Base-by-base conservation (phyloP, 108 stramenopile genomes). In the Fistulifera solaris region DNA sequence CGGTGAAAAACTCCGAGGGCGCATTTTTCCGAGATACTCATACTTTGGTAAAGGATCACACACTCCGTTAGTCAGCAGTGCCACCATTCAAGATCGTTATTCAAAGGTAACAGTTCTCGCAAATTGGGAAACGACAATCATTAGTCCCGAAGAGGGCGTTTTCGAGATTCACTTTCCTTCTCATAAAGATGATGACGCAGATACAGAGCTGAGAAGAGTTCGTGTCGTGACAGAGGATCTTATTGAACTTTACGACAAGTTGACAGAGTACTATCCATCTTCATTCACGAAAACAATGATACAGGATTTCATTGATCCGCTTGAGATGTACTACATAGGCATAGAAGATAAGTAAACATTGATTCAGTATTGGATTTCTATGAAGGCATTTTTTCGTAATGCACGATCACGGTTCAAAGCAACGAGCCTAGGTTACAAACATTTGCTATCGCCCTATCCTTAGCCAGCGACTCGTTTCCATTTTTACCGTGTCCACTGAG, bases 381-480 rank as follows among this genome's bases (percentile, higher is more conserved):
- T 3, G 31, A 35, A 6, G 3, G 31, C 8, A 6, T 35, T 3
- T 6, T 35, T 35, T 3, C 31, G 6, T 8, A 3, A 35, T 35
- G 31, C 31, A 6, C 31, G 31, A 35, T 35, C 31, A 8, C 6
- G 3, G 8, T 35, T 35, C 8, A 3, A 3, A 35, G 8, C 3
- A 35, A 3, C 31, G 3, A 35, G 8, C 31, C n/a, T n/a, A n/a
- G 31, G 31, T 35, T 8, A 8, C 31, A 35, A 35, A 35, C 31
- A 8, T 8, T 6, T 35, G 31, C 8, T 35, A 35, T 35, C 31
- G 3, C 31, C 31, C 31, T 56, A 66, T 28, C 10, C 68, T 56
- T 15, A 77, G 61, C 78, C 78, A 85, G 39, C 70, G 58, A 47
- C 85, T 82, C 0, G 81, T 85, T 67, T 91, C 83, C 51, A 85